Base-by-base conservation (phyloP, 1,284 basidiomycete genomes). In the Austroboletus niveus region DNA sequence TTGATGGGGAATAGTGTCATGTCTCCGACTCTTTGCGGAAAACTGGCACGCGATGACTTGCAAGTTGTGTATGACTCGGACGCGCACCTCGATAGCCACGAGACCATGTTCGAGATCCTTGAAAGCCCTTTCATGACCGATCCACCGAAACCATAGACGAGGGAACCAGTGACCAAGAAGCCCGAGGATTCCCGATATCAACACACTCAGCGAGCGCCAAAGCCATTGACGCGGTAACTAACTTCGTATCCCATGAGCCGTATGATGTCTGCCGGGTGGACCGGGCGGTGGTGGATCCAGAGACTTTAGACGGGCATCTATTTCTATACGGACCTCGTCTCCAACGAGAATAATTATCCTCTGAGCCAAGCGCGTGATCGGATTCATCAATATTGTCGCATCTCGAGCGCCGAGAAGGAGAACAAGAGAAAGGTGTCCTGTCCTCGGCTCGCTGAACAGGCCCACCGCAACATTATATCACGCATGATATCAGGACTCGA, bases 151-250 rank as follows among this genome's bases (percentile, higher is more conserved):
- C 92, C 95, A 97, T 39, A 94, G 62, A 5, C 78, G 82, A 45
- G 97, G 96, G 59, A 97, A 85, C 97, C 97, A 99, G 61, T 94
- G 85, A 2, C 94, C 94, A 5, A 97, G 69, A 14, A 99, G 79
- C 9, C 84, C 89, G 32, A 98, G 73, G 8, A 85, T 70, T 4
- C 97, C 97, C 10, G 90, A 71, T 1, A 87, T 83, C 15, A 90
- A 51, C 8, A 92, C 61, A 62, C 89, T 94, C 7, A 80, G 80
- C 20, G 79, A 49, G 59, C 82, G 77, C 94, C 95, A 99, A 5
- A 88, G 56, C 64, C 78, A 74, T 46, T 81, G 77, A 47, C 87
- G 82, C 75, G 17, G 17, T 17, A 17, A 17, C 82, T 75, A 5
- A 82, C 80, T 60, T 89, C 85, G 64, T 94, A 96, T n/a, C 94